These are phyloP conservation scores for Neurospora sp. DNA, from an alignment of 495 filamentous ascomycete species.

Conservation along the genomic window DNA sequence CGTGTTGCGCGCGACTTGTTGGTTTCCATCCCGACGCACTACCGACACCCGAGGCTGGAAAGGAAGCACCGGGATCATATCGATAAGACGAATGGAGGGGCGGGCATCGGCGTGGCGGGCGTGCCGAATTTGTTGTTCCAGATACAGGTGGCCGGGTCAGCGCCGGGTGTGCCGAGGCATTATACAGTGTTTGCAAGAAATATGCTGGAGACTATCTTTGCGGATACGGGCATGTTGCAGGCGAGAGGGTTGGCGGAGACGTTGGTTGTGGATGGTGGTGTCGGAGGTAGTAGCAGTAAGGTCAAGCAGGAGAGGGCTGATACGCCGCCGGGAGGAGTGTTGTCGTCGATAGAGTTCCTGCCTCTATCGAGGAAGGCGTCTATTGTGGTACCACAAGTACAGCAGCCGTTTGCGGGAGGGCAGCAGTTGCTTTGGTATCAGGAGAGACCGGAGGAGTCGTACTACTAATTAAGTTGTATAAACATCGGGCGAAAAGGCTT, in stretches of 20 bases:
- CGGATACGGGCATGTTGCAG: conserved; percentile 37
- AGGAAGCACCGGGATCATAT: conserved; percentile 16
- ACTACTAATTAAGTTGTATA: background rate
- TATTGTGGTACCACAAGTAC: background rate
- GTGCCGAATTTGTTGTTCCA: conserved; percentile 33
- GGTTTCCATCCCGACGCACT: conserved; percentile 33
- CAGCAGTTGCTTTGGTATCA: background rate
- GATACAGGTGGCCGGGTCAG: conserved; percentile 30
- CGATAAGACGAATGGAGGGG: conserved; percentile 27
- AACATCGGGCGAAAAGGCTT: background rate
- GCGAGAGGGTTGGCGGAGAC: conserved; percentile 25
- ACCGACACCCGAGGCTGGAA: conserved; percentile 30
- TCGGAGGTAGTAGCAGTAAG: background rate
- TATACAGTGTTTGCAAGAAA: conserved; percentile 28
- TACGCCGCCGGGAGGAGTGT: background rate
- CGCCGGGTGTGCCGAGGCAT: conserved; percentile 27
- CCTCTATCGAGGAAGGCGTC: background rate
- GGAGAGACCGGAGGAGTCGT: background rate
- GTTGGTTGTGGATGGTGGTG: conserved; percentile 11
- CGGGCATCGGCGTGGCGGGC: conserved; percentile 31
- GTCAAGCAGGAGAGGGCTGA: background rate
- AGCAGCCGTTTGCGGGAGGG: background rate
- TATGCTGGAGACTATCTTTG: conserved; percentile 30
- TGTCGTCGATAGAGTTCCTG: background rate
- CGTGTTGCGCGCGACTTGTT: conserved; percentile 31